A percentile compares a stretch with the other conserved stretches of the same genome.
phyloP scores from a whole-genome alignment of 345 rosid genomes.

The Populus tremula region DNA sequence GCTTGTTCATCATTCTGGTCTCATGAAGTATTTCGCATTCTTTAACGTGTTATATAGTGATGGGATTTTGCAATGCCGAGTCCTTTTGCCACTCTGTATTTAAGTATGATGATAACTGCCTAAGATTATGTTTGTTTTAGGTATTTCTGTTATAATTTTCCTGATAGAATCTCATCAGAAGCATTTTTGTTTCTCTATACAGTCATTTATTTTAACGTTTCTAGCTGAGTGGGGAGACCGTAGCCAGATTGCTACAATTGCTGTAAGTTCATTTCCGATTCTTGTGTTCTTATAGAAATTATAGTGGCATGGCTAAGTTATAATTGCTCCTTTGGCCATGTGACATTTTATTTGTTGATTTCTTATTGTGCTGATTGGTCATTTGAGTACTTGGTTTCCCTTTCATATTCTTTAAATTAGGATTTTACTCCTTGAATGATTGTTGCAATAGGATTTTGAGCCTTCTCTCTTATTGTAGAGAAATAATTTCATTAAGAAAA shows the following conservation, averaged over 20 bases:
- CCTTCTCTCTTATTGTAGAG: neutral
- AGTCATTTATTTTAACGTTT: conserved; percentile 93
- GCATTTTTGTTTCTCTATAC: conserved; percentile 17
- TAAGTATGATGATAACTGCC: neutral
- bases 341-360: neutral
- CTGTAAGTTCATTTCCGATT: conserved; percentile 53
- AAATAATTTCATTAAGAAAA: neutral
- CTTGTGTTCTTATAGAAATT: neutral
- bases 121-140: neutral
- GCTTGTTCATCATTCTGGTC: neutral
- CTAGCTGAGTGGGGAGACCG: conserved; percentile 99
- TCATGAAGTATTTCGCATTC: neutral
- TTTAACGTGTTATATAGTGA: neutral
- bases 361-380: neutral
- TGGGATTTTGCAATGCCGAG: neutral
- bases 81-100: neutral
- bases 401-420: neutral
- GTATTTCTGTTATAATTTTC: too few relatives aligned
- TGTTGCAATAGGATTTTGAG: neutral
- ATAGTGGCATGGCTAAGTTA: neutral
- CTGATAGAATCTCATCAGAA: neutral
- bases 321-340: neutral
- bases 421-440: neutral
- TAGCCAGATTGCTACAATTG: conserved; percentile 99
- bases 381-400: neutral